Evolutionary conservation across 2,329 filamentous ascomycete genomes (phyloP), one percentile per base, ranked within the genome.

Genomic region (Fusarium chuoi): DNA sequence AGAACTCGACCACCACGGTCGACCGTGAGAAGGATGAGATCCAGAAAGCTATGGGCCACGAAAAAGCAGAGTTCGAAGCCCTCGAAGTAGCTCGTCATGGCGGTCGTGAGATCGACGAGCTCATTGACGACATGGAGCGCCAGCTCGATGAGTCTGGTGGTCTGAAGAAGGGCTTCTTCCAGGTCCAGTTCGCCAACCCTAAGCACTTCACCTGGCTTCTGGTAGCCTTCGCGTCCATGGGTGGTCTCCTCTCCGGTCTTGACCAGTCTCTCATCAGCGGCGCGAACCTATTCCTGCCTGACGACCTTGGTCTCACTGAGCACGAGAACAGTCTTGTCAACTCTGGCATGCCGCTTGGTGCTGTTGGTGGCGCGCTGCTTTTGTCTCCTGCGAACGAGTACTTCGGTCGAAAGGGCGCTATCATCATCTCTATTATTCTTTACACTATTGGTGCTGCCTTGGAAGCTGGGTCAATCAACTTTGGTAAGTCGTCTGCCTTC

Each of bases 241-340:
- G 92, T 56, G 92, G 92, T 79, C 83, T 94, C 28, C 87, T 94
- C 1, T 93, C 90, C 4, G 92, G 92, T 68, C 85, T 94, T 26
- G 92, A 94, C 78, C 92, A 94, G 81, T 92, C 89, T 51, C 84
- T 94, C 63, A 94, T 94, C 76, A 91, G 88, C 18, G 92, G 92
- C 59, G 92, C 92, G 56, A 91, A 92, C 77, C 84, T 94, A 8
- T 92, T 88, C 78, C 84, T 94, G 49, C 92, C 92, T 6, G 73
- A 79, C 0, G 89, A 90, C 49, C 83, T 94, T 3, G 78, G 83
- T 30, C 85, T 94, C 38, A 83, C 86, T 9, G 82, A 84, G 4
- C 83, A 85, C 7, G 86, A 93, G 78, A 89, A 90, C 81, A 91
- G 88, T 78, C 81, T 94, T 58, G 90, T 93, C 68, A 92, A 92